Conservation (phyloP, 257 asterid species). For the Gentiana macrophylla region DNA sequence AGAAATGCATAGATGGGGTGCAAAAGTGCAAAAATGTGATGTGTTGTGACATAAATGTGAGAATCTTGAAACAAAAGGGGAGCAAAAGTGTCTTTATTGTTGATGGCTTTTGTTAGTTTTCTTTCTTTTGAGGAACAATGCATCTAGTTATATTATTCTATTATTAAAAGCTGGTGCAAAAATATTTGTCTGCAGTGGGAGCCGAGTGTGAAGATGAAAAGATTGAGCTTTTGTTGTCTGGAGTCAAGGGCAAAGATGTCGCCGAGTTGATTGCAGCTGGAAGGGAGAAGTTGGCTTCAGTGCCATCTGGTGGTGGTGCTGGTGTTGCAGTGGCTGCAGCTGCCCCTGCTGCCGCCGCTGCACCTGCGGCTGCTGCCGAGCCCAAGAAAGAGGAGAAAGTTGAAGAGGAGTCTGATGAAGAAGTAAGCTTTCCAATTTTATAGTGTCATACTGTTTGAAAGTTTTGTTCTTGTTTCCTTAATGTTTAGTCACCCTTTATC, state of each 20-base stretch:
- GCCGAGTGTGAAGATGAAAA: constrained; percentile 37
- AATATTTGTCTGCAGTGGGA: constrained; percentile 21
- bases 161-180: too few relatives aligned
- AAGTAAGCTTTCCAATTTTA: too few relatives aligned
- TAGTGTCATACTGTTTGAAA: too few relatives aligned
- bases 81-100: too few relatives aligned
- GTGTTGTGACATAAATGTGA: too few relatives aligned
- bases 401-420: constrained; percentile 29
- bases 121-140: too few relatives aligned
- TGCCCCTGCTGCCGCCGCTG: constrained; percentile 27
- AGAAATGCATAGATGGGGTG: too few relatives aligned
- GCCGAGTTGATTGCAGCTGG: constrained; percentile 44
- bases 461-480: too few relatives aligned
- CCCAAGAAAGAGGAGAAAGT: constrained; percentile 37
- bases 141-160: neutral
- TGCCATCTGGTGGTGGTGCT: constrained; percentile 42
- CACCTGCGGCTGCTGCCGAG: constrained; percentile 33
- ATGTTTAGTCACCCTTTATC: too few relatives aligned
- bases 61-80: too few relatives aligned
- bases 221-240: constrained; percentile 22
- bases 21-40: too few relatives aligned
- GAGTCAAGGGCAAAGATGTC: constrained; percentile 33
- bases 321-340: constrained; percentile 35
- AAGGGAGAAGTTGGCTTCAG: constrained; percentile 44
- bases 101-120: too few relatives aligned